Conservation (phyloP, 2,329 filamentous ascomycete genomes). For the Aspergillus vadensis region DNA sequence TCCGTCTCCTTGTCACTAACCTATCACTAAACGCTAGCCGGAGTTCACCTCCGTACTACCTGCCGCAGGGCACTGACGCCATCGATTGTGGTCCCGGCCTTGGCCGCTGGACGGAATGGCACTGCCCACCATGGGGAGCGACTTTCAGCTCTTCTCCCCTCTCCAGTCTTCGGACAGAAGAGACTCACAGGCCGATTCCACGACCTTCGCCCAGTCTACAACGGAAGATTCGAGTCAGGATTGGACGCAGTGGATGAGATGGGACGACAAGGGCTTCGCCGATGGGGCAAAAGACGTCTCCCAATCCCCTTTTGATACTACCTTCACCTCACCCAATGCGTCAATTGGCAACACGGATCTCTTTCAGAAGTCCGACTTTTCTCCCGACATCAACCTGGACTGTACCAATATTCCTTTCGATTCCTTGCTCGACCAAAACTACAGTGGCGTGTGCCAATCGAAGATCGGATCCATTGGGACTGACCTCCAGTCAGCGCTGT, state of each 20-base stretch:
- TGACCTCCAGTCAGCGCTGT: conserved; percentile 22
- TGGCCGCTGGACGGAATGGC: conserved; percentile 25
- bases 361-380: conserved; percentile 29
- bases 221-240: conserved; percentile 39
- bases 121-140: conserved; percentile 31
- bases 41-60: background rate
- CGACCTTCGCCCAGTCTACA: conserved; percentile 23
- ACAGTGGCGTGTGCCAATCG: conserved; percentile 3
- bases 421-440: conserved; percentile 14
- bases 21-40: background rate
- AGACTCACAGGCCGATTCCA: conserved; percentile 21
- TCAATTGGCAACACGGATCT: conserved; percentile 26
- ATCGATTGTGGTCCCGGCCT: conserved; percentile 20
- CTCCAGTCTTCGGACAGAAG: conserved; percentile 22
- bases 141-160: conserved; percentile 40
- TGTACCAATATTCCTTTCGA: conserved; percentile 32
- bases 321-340: conserved; percentile 31
- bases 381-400: conserved; percentile 35
- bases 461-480: conserved; percentile 8
- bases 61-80: background rate
- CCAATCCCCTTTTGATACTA: conserved; percentile 25
- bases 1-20: background rate
- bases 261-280: conserved; percentile 42
- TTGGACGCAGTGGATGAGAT: conserved; percentile 51
- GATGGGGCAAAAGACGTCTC: conserved; percentile 32